phyloP scores from a whole-genome alignment of 176 grass and related monocot genomes.

The Zea mays region Zm-B73-REFERENCE-NAM-5.0 NC_050105.1:125665001-125665500 shows the following conservation, averaged over 20 bases:
- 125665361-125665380: slow-evolving; percentile 69
- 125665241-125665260: slow-evolving; percentile 56
- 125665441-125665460: neutral
- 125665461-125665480: neutral
- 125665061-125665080: too few relatives aligned
- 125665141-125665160: too few relatives aligned
- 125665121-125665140: too few relatives aligned
- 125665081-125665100: too few relatives aligned
- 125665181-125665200: slow-evolving; percentile 88
- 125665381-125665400: slow-evolving; percentile 96
- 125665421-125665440: neutral
- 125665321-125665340: slow-evolving; percentile 80
- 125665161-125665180: slow-evolving; percentile 92
- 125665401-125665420: slow-evolving; percentile 49
- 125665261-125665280: slow-evolving; percentile 7
- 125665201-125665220: slow-evolving; percentile 97
- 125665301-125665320: slow-evolving; percentile 62
- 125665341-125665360: slow-evolving; percentile 85
- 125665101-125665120: too few relatives aligned
- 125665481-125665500: slow-evolving; percentile 67
- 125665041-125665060: too few relatives aligned
- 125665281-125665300: slow-evolving; percentile 26
- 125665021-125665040: too few relatives aligned
- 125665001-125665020: too few relatives aligned
- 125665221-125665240: slow-evolving; percentile 77